phyloP scores from a whole-genome alignment of 2,329 filamentous ascomycete species.

The Aspergillus pseudoglaucus region DNA sequence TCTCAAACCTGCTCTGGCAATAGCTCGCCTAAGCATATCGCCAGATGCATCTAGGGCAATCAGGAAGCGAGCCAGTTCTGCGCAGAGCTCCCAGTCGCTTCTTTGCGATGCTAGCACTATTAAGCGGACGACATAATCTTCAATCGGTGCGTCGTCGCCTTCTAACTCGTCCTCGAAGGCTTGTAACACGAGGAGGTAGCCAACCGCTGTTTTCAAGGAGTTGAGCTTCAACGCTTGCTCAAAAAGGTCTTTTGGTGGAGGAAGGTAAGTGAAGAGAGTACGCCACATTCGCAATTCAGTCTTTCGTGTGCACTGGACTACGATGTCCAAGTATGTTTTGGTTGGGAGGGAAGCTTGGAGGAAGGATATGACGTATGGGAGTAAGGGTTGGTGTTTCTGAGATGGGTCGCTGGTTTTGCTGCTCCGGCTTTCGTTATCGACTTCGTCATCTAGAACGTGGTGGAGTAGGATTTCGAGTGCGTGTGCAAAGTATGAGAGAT shows the following conservation, averaged over 20 bases:
- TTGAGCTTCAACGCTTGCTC: slow-evolving; percentile 83
- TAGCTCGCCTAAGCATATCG: slow-evolving; percentile 56
- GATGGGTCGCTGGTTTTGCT: slow-evolving; percentile 20
- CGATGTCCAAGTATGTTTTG: slow-evolving; percentile 76
- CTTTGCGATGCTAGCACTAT: slow-evolving; percentile 74
- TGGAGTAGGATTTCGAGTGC: slow-evolving; percentile 88
- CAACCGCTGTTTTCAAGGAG: slow-evolving; percentile 87
- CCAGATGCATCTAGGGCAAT: slow-evolving; percentile 87
- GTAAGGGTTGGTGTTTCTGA: slow-evolving; percentile 26
- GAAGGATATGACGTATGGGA: slow-evolving; percentile 53
- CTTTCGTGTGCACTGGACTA: slow-evolving; percentile 94
- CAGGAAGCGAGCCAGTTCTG: slow-evolving; percentile 88
- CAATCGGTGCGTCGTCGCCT: slow-evolving; percentile 47
- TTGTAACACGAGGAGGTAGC: slow-evolving; percentile 91
- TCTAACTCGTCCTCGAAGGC: slow-evolving; percentile 56
- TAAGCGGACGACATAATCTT: slow-evolving; percentile 63
- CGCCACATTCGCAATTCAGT: slow-evolving; percentile 94
- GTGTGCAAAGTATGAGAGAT: slow-evolving; percentile 86
- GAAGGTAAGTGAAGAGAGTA: slow-evolving; percentile 85
- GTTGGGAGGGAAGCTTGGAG: slow-evolving; percentile 64
- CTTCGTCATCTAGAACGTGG: slow-evolving; percentile 88
- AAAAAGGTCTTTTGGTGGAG: slow-evolving; percentile 84
- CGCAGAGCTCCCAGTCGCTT: slow-evolving; percentile 91
- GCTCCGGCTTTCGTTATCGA: slow-evolving; percentile 53
- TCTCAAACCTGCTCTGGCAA: slow-evolving; percentile 36